These are phyloP conservation scores for Russula brevipes DNA, from an alignment of 768 basidiomycete genomes.

Conservation along the genomic window DNA sequence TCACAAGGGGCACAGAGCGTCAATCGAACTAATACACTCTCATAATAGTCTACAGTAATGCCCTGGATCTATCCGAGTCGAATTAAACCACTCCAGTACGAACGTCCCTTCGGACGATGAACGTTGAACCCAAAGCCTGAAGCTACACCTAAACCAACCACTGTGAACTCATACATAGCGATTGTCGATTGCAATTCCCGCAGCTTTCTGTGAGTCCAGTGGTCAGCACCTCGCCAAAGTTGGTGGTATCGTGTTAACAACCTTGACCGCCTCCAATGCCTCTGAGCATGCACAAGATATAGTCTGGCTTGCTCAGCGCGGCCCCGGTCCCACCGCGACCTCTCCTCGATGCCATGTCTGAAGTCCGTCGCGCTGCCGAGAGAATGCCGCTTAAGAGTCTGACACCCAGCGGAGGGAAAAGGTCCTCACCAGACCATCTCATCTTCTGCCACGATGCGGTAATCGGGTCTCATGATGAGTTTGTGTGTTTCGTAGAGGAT, in stretches of 20 bases:
- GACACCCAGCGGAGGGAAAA: background rate
- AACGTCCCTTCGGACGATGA: too few species aligned
- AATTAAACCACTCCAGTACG: too few species aligned
- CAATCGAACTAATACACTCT: too few species aligned
- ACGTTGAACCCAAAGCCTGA: too few species aligned
- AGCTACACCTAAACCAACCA: too few species aligned
- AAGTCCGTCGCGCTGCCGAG: slow-evolving; percentile 3
- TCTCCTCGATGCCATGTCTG: background rate
- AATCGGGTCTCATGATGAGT: background rate
- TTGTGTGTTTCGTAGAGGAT: background rate
- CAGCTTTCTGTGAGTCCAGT: background rate
- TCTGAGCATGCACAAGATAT: background rate
- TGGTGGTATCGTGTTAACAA: background rate
- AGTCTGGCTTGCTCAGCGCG: background rate
- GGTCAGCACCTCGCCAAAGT: background rate
- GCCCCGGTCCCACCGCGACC: background rate
- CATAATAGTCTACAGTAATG: too few species aligned
- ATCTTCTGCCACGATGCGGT: background rate
- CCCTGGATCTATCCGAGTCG: too few species aligned
- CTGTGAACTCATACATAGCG: background rate
- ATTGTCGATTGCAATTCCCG: background rate
- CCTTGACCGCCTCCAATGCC: slow-evolving; percentile 8
- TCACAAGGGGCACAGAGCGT: too few species aligned
- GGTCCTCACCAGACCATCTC: background rate
- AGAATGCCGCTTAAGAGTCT: background rate